phyloP scores from a whole-genome alignment of 1,284 basidiomycete genomes.

The Cryptococcus neoformans region DNA sequence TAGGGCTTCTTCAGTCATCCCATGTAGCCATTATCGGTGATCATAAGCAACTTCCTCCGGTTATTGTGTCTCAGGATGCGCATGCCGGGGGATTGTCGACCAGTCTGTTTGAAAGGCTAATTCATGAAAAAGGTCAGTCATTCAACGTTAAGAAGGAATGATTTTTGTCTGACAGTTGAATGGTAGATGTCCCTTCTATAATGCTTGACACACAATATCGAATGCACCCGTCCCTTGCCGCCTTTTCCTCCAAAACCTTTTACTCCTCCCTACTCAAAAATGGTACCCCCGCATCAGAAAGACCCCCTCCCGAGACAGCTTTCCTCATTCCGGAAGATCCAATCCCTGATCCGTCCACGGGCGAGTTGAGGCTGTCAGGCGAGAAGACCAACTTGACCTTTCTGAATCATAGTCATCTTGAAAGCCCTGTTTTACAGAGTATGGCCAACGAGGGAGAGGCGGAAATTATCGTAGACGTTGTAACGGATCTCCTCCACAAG shows the following conservation, averaged over 20 bases:
- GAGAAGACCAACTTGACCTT: slow-evolving; percentile 60
- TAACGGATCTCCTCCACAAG: slow-evolving; percentile 69
- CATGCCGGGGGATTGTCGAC: slow-evolving; percentile 66
- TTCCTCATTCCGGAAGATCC: slow-evolving; percentile 23
- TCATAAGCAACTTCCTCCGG: slow-evolving; percentile 93
- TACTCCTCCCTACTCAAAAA: slow-evolving; percentile 69
- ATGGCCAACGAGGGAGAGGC: slow-evolving; percentile 72
- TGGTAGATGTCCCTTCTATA: slow-evolving; percentile 62
- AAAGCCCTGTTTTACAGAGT: slow-evolving; percentile 64
- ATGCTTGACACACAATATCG: slow-evolving; percentile 93
- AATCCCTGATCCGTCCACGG: not conserved
- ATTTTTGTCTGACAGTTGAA: not conserved
- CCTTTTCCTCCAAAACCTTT: slow-evolving; percentile 79
- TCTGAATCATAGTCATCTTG: slow-evolving; percentile 67
- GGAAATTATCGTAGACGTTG: slow-evolving; percentile 67
- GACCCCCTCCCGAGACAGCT: slow-evolving; percentile 56
- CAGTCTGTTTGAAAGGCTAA: slow-evolving; percentile 85
- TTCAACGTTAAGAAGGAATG: not conserved
- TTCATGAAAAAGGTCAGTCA: slow-evolving; percentile 66
- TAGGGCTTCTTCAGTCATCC: slow-evolving; percentile 54
- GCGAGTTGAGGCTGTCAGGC: slow-evolving; percentile 1
- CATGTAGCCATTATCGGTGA: slow-evolving; percentile 90
- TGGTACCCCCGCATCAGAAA: slow-evolving; percentile 60
- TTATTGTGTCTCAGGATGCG: slow-evolving; percentile 72
- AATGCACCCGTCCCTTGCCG: slow-evolving; percentile 87